Evolutionary conservation across 768 basidiomycete genomes (phyloP).

Genomic region (Trametes elegans): DNA sequence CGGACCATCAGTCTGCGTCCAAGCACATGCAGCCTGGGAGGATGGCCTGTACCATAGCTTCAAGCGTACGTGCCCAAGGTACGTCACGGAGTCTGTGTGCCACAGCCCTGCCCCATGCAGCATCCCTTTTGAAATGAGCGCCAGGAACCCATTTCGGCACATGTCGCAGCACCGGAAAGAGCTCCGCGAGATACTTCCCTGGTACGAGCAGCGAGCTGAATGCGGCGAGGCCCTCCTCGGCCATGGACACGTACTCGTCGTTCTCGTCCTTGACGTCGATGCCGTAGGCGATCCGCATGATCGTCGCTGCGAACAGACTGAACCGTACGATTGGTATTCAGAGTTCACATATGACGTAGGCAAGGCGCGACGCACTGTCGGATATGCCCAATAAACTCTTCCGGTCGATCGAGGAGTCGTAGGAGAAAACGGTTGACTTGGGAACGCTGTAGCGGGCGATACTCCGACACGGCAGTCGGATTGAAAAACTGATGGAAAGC

Average conservation of each 20-base stretch:
- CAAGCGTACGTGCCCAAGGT: constrained; percentile 17
- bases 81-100: constrained; percentile 5
- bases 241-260: constrained; percentile 43
- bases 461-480: neutral
- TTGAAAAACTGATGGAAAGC: constrained; percentile 2
- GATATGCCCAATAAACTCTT: constrained; percentile 34
- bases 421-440: neutral
- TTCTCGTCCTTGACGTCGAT: constrained; percentile 34
- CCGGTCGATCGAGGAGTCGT: constrained; percentile 32
- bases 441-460: neutral
- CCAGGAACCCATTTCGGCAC: constrained; percentile 22
- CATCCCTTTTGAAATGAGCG: constrained; percentile 14
- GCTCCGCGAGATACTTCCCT: constrained; percentile 6
- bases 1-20: too few species aligned
- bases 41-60: too few species aligned
- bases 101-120: constrained; percentile 1
- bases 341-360: neutral
- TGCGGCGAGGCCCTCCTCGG: constrained; percentile 26
- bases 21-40: too few species aligned
- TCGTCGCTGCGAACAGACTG: constrained; percentile 31
- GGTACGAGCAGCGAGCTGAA: neutral
- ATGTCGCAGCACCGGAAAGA: constrained; percentile 13
- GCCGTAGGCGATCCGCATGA: constrained; percentile 46
- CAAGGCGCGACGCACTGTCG: constrained; percentile 33
- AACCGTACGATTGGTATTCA: neutral